Percentiles rank a stretch among this genome's conserved stretches.
These are phyloP conservation scores for Debaryomycetaceae sp. DNA, from an alignment of 1,139 yeast species.

Conservation along the genomic window DNA sequence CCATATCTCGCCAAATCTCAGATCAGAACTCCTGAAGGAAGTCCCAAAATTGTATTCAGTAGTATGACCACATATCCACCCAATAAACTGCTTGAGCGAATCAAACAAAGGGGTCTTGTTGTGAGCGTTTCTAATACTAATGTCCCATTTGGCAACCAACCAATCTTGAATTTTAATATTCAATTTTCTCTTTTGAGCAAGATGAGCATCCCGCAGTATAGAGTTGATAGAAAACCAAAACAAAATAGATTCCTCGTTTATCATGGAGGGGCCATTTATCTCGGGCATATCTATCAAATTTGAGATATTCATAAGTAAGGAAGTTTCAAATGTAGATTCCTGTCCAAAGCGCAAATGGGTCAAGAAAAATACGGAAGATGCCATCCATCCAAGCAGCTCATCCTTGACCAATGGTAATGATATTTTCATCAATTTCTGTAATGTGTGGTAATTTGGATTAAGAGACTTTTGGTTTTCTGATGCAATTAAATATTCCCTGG, in stretches of 20 bases:
- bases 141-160: slow-evolving; percentile 45
- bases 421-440: slow-evolving; percentile 26
- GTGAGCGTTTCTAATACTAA: neutral
- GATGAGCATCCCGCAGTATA: slow-evolving; percentile 30
- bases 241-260: slow-evolving; percentile 44
- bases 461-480: neutral
- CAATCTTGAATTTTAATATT: slow-evolving; percentile 39
- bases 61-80: slow-evolving; percentile 40
- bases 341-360: slow-evolving; percentile 10
- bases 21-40: neutral
- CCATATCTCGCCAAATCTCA: neutral
- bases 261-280: slow-evolving; percentile 52
- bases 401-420: slow-evolving; percentile 47
- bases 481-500: slow-evolving; percentile 20
- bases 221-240: slow-evolving; percentile 51
- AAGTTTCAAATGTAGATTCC: neutral
- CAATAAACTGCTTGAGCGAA: neutral
- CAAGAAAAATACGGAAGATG: slow-evolving; percentile 19
- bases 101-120: neutral
- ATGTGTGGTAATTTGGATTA: neutral
- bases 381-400: slow-evolving; percentile 12
- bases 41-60: neutral
- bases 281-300: slow-evolving; percentile 50
- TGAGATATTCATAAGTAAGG: neutral
- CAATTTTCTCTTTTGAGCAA: slow-evolving; percentile 9